Evolutionary conservation across 192 early-diverging fungal genomes (phyloP), one percentile per base, ranked within the genome.

Genomic region (Spizellomyces sp.): DNA sequence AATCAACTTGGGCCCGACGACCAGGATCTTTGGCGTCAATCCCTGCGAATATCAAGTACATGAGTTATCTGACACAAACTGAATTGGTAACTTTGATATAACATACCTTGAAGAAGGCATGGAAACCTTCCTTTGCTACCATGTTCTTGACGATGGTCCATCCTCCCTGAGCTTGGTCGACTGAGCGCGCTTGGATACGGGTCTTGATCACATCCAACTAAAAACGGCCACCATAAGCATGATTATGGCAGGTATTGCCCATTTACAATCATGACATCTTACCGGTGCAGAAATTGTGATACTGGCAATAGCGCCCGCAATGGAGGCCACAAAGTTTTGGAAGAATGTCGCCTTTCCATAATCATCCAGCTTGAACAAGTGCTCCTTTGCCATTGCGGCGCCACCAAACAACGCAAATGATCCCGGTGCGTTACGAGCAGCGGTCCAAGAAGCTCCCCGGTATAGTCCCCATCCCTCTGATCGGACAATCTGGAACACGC

Each of bases 201-300:
- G 97, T 99, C 88, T 99, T 99, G 84, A 99, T 93, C 14, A 99
- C 96, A 79, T 99, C 97, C 70, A 99, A 85, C 59, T 83, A 45
- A 5, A 27, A 58, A 60, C 12, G 22, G n/a, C 27, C 27, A 36
- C 27, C 27, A 3, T 36, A 36, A 36, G 27, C 0, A 36, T 36
- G 27, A 36, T 3, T 36, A 36, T 36, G 27, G 27, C 27, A 36
- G 27, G 27, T 36, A 36, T 36, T 36, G 27, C 27, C 27, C 27
- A 36, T 36, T 36, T 36, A 36, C 1, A 9, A 64, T 1, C 63
- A 46, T 12, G 14, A 46, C 8, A 14, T 27, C 73, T 44, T 68
- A 85, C 83, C 22, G 97, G 97, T 22, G 95, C 94, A 45, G 97
- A 93, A 45, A 98, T 90, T 8, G 93, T 91, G 74, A 99, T 91